phyloP scores from a whole-genome alignment of 768 basidiomycete species.

The Boletus rufocinnamomeus region DNA sequence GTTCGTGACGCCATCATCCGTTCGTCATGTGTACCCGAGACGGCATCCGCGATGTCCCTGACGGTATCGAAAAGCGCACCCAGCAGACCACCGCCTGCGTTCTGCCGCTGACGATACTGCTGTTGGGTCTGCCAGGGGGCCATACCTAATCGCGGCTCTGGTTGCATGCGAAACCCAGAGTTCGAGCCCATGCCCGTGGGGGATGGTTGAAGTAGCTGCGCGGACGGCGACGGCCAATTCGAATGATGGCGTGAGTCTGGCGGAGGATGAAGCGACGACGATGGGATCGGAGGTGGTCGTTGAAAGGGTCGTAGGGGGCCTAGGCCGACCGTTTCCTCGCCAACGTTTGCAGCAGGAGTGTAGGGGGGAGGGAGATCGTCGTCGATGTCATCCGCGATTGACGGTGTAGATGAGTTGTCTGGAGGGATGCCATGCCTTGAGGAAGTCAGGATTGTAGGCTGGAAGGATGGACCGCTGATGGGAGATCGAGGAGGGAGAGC shows the following conservation, averaged over 20 bases:
- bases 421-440: background rate
- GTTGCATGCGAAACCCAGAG: slow-evolving; percentile 12
- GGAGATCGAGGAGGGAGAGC: slow-evolving; percentile 8
- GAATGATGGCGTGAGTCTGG: background rate
- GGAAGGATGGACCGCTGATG: background rate
- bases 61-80: slow-evolving; percentile 30
- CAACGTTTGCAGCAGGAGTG: slow-evolving; percentile 57
- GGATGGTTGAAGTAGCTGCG: slow-evolving; percentile 1
- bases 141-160: slow-evolving; percentile 14
- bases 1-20: slow-evolving; percentile 12
- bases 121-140: slow-evolving; percentile 27
- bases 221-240: background rate
- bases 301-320: slow-evolving; percentile 70
- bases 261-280: background rate
- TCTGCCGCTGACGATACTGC: slow-evolving; percentile 20
- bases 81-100: slow-evolving; percentile 28
- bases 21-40: slow-evolving; percentile 30
- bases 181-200: slow-evolving; percentile 1
- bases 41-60: slow-evolving; percentile 30
- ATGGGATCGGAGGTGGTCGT: slow-evolving; percentile 30
- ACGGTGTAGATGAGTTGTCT: too few relatives aligned
- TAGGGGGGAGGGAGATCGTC: slow-evolving; percentile 76
- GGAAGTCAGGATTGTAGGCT: background rate
- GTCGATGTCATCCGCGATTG: slow-evolving; percentile 22
- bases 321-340: slow-evolving; percentile 62